Conservation (phyloP, 139 green algal species). For the Trebouxia sp. region DNA sequence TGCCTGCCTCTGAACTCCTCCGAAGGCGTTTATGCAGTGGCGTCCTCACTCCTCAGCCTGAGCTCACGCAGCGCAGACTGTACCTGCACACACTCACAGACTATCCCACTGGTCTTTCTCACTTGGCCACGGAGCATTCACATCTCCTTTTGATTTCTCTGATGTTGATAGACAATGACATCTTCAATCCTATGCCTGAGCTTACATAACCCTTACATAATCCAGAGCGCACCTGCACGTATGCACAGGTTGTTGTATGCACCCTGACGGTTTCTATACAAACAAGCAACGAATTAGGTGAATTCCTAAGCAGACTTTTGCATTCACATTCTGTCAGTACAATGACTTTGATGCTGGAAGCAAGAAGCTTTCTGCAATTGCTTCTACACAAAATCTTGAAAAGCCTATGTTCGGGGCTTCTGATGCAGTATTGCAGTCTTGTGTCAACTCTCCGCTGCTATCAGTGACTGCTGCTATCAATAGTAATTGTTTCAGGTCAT, state of each 20-base stretch:
- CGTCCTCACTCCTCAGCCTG: conserved; percentile 73
- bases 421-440: conserved; percentile 16
- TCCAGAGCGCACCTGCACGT: too few relatives aligned
- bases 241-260: too few relatives aligned
- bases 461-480: background rate
- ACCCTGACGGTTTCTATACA: too few relatives aligned
- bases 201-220: conserved; percentile 48
- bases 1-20: conserved; percentile 12
- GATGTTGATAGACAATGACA: conserved; percentile 77
- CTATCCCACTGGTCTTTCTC: too few relatives aligned
- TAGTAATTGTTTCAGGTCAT: too few relatives aligned
- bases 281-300: too few relatives aligned
- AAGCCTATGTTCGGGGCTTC: too few relatives aligned
- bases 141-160: conserved; percentile 17
- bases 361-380: too few relatives aligned
- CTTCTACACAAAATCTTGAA: too few relatives aligned
- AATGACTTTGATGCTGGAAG: too few relatives aligned
- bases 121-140: too few relatives aligned
- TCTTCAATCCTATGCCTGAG: conserved; percentile 77
- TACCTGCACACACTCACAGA: conserved; percentile 50
- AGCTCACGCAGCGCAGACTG: conserved; percentile 55
- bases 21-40: conserved; percentile 74
- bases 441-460: background rate
- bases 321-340: background rate
- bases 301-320: background rate